Evolutionary conservation across 2,329 filamentous ascomycete species (phyloP), one percentile per base, ranked within the genome.

Genomic region (Aspergillus sp.): DNA sequence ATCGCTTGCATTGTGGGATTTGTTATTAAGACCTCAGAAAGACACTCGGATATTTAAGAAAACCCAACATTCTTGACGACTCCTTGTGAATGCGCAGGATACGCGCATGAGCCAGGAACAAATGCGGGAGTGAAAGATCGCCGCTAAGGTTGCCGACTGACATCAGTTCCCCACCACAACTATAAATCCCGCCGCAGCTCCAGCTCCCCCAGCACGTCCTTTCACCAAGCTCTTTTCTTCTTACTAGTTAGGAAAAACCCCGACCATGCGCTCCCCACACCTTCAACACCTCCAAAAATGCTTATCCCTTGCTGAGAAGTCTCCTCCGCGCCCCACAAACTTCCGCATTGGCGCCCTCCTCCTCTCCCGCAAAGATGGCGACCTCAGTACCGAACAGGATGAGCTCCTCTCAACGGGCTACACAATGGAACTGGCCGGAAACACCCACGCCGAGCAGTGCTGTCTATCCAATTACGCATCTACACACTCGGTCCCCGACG

Each of bases 361-460:
- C 40, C 82, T 95, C 57, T 72, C 69, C 54, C 69, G 71, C 49
- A 65, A 67, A 59, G 64, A 70, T 39, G 55, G 62, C 50, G 66
- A 73, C 47, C 49, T 63, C 46, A 60, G 57, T 45, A 64, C 59
- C 9, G 46, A 59, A 21, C 65, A 73, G 25, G 74, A 86, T 65
- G 71, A 76, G 25, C 79, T 96, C 57, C 81, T 96, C 27, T 85
- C 90, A 1, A 90, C 90, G 2, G 93, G 95, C 55, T 98, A 93
- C 77, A 97, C 95, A 0, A 83, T 97, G 58, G 93, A 99, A 75
- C 85, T 93, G 4, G 82, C 87, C 0, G 95, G 93, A 43, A 99
- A 99, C 77, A 98, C 95, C 0, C 95, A 99, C 70, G 95, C 95
- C 3, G 95, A 99, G 72, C 92, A 99, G 77, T 93, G 89, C 74